Conservation (phyloP, 192 early-diverging fungal species). For the Jimgerdemannia flammicorona region DNA sequence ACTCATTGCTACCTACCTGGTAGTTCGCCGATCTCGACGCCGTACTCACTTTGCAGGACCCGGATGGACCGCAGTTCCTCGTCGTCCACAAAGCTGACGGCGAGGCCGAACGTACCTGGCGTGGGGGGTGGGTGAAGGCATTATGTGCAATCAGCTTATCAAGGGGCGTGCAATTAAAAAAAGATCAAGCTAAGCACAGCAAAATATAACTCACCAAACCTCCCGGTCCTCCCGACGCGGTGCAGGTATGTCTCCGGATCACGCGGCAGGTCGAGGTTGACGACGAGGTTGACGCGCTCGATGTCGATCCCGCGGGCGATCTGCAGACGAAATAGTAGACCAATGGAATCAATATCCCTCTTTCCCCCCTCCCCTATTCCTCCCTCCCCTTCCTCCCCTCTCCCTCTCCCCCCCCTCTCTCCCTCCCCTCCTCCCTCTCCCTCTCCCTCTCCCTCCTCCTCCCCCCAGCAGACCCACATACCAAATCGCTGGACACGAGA, state of each 20-base stretch:
- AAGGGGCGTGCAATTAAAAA: not conserved
- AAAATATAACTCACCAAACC: constrained; percentile 63
- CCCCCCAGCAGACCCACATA: constrained; percentile 13
- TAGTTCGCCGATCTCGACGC: not conserved
- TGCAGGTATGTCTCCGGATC: constrained; percentile 92
- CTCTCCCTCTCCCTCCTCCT: constrained; percentile 9
- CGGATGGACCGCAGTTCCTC: not conserved
- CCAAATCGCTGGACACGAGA: constrained; percentile 58
- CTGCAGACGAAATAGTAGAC: not conserved
- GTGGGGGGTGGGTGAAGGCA: not conserved
- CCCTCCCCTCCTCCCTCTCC: constrained; percentile 5
- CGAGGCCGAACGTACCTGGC: not conserved
- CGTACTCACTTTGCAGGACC: not conserved
- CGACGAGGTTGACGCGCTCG: constrained; percentile 89
- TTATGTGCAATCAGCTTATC: too few species aligned
- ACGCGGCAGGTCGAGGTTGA: constrained; percentile 95
- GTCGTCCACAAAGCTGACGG: not conserved
- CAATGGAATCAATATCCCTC: too few species aligned
- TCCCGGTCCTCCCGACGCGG: constrained; percentile 95
- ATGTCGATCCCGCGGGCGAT: constrained; percentile 97
- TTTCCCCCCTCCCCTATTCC: too few species aligned
- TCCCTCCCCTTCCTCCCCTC: too few species aligned
- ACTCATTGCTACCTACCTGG: not conserved
- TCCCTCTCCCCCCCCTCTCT: not conserved
- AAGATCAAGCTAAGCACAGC: not conserved